These are phyloP conservation scores for Daldinia grandis DNA, from an alignment of 495 filamentous ascomycete genomes.

Conservation along the genomic window DNA sequence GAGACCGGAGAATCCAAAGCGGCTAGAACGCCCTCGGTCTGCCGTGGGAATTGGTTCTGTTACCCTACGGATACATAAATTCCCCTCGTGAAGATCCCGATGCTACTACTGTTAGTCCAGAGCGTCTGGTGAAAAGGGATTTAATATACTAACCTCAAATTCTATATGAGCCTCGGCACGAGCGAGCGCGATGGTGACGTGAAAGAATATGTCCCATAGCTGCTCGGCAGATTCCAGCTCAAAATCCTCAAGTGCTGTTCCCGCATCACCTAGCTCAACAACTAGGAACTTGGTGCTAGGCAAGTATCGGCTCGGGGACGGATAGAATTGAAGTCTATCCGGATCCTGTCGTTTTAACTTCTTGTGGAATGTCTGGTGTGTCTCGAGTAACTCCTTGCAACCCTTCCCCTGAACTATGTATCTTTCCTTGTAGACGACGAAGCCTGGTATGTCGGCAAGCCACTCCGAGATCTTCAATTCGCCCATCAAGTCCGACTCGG, in stretches of 20 bases:
- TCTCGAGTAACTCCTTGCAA: constrained; percentile 66
- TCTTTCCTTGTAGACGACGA: constrained; percentile 85
- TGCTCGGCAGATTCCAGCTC: constrained; percentile 61
- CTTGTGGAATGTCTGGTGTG: constrained; percentile 69
- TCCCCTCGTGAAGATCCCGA: constrained; percentile 87
- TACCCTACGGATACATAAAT: constrained; percentile 73
- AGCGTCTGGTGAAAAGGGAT: constrained; percentile 6
- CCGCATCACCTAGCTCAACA: constrained; percentile 88
- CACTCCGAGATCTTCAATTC: constrained; percentile 81
- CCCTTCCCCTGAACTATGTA: constrained; percentile 77
- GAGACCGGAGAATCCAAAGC: constrained; percentile 73
- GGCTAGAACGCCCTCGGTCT: constrained; percentile 48
- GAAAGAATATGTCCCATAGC: constrained; percentile 88
- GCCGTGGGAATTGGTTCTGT: constrained; percentile 52
- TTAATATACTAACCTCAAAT: constrained; percentile 69
- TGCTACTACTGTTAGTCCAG: constrained; percentile 60
- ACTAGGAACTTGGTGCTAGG: constrained; percentile 79
- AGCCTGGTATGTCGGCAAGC: constrained; percentile 83
- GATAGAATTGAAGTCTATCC: constrained; percentile 71
- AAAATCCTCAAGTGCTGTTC: constrained; percentile 75
- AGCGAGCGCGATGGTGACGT: constrained; percentile 77
- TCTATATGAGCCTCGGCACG: constrained; percentile 74
- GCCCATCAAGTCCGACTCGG: constrained; percentile 51
- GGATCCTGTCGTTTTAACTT: constrained; percentile 65
- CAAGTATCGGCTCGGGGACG: constrained; percentile 65